Base-by-base conservation (phyloP, 495 filamentous ascomycete species). In the Sabuloglossum arenarium region DNA sequence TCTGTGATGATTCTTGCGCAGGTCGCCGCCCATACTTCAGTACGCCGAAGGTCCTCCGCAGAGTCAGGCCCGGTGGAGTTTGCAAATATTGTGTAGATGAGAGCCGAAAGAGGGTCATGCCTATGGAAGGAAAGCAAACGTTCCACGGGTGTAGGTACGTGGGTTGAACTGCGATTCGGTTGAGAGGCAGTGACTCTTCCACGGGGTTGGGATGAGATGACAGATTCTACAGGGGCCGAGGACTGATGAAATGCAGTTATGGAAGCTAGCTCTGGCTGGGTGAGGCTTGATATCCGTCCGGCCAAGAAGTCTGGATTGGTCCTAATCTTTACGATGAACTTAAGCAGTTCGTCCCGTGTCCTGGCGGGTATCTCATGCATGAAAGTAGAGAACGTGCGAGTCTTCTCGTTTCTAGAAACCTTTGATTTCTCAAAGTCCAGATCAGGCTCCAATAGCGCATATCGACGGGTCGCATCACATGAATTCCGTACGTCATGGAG, bases 71-170 rank as follows among this genome's bases (percentile, higher is more conserved):
- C 79, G 23, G 84, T 79, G 29, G 86, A 87, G 64, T 88, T 85
- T 60, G 86, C 87, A 72, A 89, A 94, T 62, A 88, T 79, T 61
- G 85, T 87, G 71, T 86, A 86, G 57, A 96, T 76, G 60, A 98
- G 75, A 58, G 81, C 79, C 62, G 88, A 90, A 54, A 96, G 68
- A 28, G 87, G 80, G 66, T 95, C 88, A 65, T 86, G 85, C 60
- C 87, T 78, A 65, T 94, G 86, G 67, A 94, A 89, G 12, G 85
- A 85, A 59, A 85, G 68, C 61, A 87, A 73, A 61, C 75, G 74
- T 68, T 87, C 84, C 56, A 84, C 76, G 61, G 84, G 72, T 64
- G 66, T 79, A 60, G 79, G 75, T 61, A 75, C 71, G 59, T 76
- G 68, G 52, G 70, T 61, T 32, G 71, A 69, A 59, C 29, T 46